A percentile compares a stretch with the other conserved stretches of the same genome.
phyloP scores from a whole-genome alignment of 257 asterid species.

The Fraxinus pennsylvanica region DNA sequence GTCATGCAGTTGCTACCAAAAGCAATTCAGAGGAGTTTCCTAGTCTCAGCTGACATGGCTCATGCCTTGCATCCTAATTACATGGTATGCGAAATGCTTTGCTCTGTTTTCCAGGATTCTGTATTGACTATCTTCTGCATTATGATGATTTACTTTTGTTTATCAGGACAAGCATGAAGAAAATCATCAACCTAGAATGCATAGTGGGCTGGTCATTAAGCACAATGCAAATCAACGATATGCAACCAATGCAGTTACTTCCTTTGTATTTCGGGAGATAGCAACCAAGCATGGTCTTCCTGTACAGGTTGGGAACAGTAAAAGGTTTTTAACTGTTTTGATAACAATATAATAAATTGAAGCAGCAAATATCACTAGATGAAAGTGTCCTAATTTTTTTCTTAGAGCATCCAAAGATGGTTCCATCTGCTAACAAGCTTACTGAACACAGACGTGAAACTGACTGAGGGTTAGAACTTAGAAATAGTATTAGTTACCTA shows the following conservation, averaged over 20 bases:
- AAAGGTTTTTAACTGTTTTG: background rate
- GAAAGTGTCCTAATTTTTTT: background rate
- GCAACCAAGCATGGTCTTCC: conserved; percentile 82
- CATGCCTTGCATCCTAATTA: conserved; percentile 97
- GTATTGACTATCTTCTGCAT: background rate
- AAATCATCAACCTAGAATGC: conserved; percentile 93
- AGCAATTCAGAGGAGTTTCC: conserved; percentile 88
- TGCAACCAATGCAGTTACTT: conserved; percentile 89
- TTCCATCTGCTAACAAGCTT: background rate
- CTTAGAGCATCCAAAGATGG: background rate
- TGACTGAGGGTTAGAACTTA: background rate
- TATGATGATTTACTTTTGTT: conserved; percentile 14
- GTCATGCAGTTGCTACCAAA: conserved; percentile 55
- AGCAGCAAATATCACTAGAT: background rate
- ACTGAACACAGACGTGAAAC: background rate
- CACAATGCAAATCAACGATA: conserved; percentile 96
- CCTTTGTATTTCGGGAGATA: conserved; percentile 80
- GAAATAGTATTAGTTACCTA: background rate
- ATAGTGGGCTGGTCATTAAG: conserved; percentile 87
- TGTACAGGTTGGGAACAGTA: conserved; percentile 54
- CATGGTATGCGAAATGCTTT: conserved; percentile 47
- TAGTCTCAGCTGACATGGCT: conserved; percentile 99
- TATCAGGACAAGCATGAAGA: conserved; percentile 94
- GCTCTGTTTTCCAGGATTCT: conserved; percentile 1
- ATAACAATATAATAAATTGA: background rate